Evolutionary conservation across 305 asterid species (phyloP).

Genomic region (Caryopteris hybrid): DNA sequence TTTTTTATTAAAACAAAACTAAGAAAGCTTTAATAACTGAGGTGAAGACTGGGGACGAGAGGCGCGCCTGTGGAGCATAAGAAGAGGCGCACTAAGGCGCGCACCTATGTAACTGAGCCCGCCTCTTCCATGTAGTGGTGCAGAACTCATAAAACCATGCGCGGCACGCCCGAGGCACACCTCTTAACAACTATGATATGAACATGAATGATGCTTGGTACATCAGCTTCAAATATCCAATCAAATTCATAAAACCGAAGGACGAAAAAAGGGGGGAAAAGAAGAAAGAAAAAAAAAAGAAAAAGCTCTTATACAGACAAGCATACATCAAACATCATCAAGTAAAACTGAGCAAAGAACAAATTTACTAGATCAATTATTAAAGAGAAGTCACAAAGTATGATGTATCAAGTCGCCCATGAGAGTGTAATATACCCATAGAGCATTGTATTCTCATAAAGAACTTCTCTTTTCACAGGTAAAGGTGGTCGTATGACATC

Average conservation of each 20-base stretch:
- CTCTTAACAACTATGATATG: too few species aligned
- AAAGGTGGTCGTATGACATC: slow-evolving; percentile 84
- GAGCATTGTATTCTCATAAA: slow-evolving; percentile 60
- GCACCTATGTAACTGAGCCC: too few species aligned
- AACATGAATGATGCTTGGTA: not conserved
- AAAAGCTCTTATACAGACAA: not conserved
- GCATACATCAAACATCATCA: not conserved
- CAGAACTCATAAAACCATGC: too few species aligned
- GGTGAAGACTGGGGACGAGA: too few species aligned
- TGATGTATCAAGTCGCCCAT: slow-evolving; percentile 3
- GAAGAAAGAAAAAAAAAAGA: not conserved
- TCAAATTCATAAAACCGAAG: not conserved
- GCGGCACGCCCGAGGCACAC: too few species aligned
- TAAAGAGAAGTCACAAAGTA: not conserved
- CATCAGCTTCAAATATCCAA: slow-evolving; percentile 1
- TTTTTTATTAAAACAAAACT: too few species aligned
- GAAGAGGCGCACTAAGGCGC: too few species aligned
- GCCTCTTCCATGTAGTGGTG: too few species aligned
- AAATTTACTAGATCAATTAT: not conserved
- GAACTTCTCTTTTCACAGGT: slow-evolving; percentile 90
- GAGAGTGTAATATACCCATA: slow-evolving; percentile 52
- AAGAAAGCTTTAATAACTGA: too few species aligned
- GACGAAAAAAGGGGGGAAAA: not conserved
- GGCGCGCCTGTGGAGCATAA: too few species aligned
- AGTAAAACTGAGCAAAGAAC: not conserved